A percentile compares a stretch with the other conserved stretches of the same genome.
These are phyloP conservation scores for Echites panduratus DNA, from an alignment of 257 asterid species.

Conservation along the genomic window DNA sequence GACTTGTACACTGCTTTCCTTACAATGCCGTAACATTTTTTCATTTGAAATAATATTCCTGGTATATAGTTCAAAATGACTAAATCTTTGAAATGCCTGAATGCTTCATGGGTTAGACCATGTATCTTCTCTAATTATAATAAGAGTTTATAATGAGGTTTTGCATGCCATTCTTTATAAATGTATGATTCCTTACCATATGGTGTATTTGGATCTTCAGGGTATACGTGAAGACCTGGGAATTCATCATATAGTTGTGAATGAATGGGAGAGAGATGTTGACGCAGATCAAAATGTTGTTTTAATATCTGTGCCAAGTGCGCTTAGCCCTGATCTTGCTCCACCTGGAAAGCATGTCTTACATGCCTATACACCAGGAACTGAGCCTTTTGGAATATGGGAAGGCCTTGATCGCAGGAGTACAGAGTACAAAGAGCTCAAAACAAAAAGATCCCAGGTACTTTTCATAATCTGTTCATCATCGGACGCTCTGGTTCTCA, in stretches of 20 bases:
- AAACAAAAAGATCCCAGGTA: conserved; percentile 86
- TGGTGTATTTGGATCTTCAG: conserved; percentile 31
- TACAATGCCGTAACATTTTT: background rate
- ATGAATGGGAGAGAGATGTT: conserved; percentile 91
- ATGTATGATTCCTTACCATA: background rate
- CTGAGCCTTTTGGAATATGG: conserved; percentile 87
- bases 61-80: background rate
- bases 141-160: background rate
- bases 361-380: conserved; percentile 93
- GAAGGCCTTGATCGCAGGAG: conserved; percentile 84
- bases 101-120: background rate
- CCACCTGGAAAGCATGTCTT: conserved; percentile 86
- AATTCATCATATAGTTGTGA: conserved; percentile 91
- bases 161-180: background rate
- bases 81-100: background rate
- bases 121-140: background rate
- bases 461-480: background rate
- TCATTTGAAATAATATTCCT: background rate
- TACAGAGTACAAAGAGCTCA: conserved; percentile 81
- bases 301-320: conserved; percentile 80
- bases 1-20: background rate
- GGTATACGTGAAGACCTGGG: conserved; percentile 72
- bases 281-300: conserved; percentile 95
- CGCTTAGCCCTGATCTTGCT: conserved; percentile 73
- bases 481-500: background rate